A percentile compares a stretch with the other conserved stretches of the same genome.
Conservation (phyloP, 2,329 filamentous ascomycete species). For the Sclerotinia minor region DNA sequence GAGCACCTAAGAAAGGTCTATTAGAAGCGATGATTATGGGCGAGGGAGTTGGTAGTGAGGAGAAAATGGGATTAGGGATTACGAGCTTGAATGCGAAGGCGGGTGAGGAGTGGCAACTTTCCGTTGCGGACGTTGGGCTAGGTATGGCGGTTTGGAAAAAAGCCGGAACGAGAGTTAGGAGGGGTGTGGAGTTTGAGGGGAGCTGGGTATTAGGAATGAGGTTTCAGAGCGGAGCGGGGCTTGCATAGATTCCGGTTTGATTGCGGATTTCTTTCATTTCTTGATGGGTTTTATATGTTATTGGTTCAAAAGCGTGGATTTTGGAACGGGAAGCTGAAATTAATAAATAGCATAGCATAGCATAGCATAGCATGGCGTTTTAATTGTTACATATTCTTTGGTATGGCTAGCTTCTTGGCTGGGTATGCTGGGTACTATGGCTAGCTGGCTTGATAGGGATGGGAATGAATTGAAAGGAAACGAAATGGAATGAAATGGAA, state of each 20-base stretch:
- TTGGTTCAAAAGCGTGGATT: slow-evolving; percentile 12
- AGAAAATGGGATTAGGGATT: slow-evolving; percentile 31
- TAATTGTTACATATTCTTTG: slow-evolving; percentile 6
- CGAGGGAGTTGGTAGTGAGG: slow-evolving; percentile 37
- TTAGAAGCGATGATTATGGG: slow-evolving; percentile 64
- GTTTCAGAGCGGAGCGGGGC: slow-evolving; percentile 36
- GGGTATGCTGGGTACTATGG: not conserved
- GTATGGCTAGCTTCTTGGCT: slow-evolving; percentile 6
- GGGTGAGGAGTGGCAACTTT: slow-evolving; percentile 67
- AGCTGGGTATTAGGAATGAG: slow-evolving; percentile 78
- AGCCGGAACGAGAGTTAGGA: slow-evolving; percentile 75
- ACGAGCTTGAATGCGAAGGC: slow-evolving; percentile 20
- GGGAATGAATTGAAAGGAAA: not conserved
- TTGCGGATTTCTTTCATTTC: not conserved
- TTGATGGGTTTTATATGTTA: not conserved
- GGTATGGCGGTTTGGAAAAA: slow-evolving; percentile 81
- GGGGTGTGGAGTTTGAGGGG: slow-evolving; percentile 84
- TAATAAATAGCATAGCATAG: slow-evolving; percentile 9
- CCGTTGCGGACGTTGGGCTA: slow-evolving; percentile 84
- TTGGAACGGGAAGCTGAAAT: slow-evolving; percentile 1
- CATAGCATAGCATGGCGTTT: slow-evolving; percentile 20
- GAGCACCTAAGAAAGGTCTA: slow-evolving; percentile 82
- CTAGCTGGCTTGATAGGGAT: slow-evolving; percentile 7
- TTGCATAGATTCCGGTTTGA: not conserved
- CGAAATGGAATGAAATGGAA: not conserved